Percentiles rank a stretch among this genome's conserved stretches.
Conservation (phyloP, 768 basidiomycete species). For the Rhodotorula sphaerocarpa region DNA sequence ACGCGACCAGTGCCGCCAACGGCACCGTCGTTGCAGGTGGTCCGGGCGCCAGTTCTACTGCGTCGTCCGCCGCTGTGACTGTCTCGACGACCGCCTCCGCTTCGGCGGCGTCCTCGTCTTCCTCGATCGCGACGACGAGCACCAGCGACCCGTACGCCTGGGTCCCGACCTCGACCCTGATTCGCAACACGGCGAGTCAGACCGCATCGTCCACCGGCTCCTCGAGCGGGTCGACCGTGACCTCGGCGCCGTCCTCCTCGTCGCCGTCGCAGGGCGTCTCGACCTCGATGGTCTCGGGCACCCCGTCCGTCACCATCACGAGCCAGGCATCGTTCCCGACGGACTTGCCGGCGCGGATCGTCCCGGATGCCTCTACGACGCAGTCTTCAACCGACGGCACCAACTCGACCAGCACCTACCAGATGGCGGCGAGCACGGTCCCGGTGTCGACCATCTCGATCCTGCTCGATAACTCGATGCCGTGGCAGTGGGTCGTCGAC, state of each 20-base stretch:
- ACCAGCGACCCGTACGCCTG: conserved; percentile 29
- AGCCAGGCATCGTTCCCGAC: conserved; percentile 36
- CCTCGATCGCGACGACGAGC: not conserved
- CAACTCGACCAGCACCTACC: conserved; percentile 1
- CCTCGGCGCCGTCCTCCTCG: not conserved
- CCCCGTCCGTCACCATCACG: conserved; percentile 31
- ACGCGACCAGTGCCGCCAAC: too few species aligned
- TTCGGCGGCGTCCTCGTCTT: not conserved
- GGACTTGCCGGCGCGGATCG: conserved; percentile 37
- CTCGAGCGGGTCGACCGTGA: not conserved
- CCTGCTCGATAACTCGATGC: conserved; percentile 54
- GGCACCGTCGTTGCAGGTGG: not conserved
- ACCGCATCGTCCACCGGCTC: conserved; percentile 8
- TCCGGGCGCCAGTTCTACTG: not conserved
- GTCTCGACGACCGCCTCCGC: not conserved
- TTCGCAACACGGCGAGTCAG: conserved; percentile 23
- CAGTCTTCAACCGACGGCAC: not conserved
- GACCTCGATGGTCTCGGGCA: conserved; percentile 19
- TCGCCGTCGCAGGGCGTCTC: conserved; percentile 6
- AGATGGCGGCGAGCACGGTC: conserved; percentile 13
- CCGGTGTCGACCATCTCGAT: conserved; percentile 53
- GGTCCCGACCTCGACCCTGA: conserved; percentile 36
- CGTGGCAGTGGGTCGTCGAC: conserved; percentile 62
- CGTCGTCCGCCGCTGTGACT: not conserved
- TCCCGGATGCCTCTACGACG: conserved; percentile 28